These are phyloP conservation scores for Tulasnella sp. DNA, from an alignment of 768 basidiomycete species.

Conservation along the genomic window DNA sequence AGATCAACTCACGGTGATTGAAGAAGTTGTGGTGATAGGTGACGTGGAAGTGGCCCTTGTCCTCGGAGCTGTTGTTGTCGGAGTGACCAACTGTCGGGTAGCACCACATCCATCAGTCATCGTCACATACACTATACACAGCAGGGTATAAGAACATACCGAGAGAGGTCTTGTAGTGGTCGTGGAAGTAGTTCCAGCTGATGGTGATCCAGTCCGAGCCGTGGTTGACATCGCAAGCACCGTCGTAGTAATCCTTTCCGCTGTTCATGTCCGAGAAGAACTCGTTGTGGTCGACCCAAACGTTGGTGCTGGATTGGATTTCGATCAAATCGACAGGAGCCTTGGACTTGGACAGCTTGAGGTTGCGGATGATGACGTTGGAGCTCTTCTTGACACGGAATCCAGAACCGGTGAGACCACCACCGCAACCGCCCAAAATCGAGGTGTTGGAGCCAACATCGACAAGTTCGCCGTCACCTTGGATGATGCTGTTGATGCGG, in stretches of 20 bases:
- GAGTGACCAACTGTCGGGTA: background rate
- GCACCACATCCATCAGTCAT: background rate
- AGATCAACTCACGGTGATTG: background rate
- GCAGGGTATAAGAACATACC: background rate
- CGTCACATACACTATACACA: background rate
- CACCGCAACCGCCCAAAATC: constrained; percentile 6
- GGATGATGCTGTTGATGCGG: constrained; percentile 29
- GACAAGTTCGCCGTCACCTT: constrained; percentile 8
- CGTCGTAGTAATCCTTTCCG: constrained; percentile 36
- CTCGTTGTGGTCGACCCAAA: too few relatives aligned
- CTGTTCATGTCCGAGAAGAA: constrained; percentile 16
- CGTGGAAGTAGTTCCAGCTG: constrained; percentile 16
- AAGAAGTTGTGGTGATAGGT: constrained; percentile 22
- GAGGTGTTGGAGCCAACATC: constrained; percentile 16
- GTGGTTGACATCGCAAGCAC: constrained; percentile 48
- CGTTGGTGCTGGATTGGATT: background rate
- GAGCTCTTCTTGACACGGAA: constrained; percentile 10
- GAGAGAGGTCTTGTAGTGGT: constrained; percentile 49
- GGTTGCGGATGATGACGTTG: constrained; percentile 22
- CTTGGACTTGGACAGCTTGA: constrained; percentile 7
- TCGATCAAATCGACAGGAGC: constrained; percentile 11
- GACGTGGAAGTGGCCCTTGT: constrained; percentile 5
- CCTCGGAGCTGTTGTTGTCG: constrained; percentile 41
- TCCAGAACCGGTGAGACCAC: constrained; percentile 3
- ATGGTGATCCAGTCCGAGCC: constrained; percentile 40